phyloP scores from a whole-genome alignment of 139 green algal genomes.

The Tetraselmis striata region DNA sequence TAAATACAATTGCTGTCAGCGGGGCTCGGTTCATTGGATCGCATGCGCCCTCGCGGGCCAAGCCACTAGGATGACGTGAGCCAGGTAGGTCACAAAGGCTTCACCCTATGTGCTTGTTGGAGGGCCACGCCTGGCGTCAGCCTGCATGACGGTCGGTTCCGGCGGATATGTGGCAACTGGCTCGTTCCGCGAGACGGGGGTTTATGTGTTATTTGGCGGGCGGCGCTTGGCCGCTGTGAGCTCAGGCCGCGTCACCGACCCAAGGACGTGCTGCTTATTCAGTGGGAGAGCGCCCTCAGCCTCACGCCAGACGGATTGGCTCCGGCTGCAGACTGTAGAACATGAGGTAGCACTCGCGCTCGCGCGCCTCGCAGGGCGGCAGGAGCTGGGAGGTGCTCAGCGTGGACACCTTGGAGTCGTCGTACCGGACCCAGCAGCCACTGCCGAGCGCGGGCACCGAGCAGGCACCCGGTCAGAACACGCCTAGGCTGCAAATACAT shows the following conservation, averaged over 20 bases:
- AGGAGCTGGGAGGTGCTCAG: slow-evolving; percentile 16
- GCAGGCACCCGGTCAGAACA: not conserved
- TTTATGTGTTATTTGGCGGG: slow-evolving; percentile 36
- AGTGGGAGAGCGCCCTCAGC: slow-evolving; percentile 6
- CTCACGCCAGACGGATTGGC: slow-evolving; percentile 9
- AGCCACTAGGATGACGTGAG: too few species aligned
- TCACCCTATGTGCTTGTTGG: too few species aligned
- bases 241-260: too few species aligned
- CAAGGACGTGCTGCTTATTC: too few species aligned
- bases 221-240: slow-evolving; percentile 7
- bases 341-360: slow-evolving; percentile 43
- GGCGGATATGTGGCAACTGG: too few species aligned
- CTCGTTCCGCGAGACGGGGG: slow-evolving; percentile 46
- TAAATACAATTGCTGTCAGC: too few species aligned
- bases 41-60: too few species aligned
- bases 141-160: too few species aligned
- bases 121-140: too few species aligned
- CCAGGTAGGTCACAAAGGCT: too few species aligned
- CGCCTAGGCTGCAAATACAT: not conserved
- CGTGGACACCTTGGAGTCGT: slow-evolving; percentile 31
- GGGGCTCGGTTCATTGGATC: too few species aligned
- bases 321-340: slow-evolving; percentile 25
- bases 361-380: not conserved
- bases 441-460: not conserved
- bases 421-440: slow-evolving; percentile 24